A percentile compares a stretch with the other conserved stretches of the same genome.
These are phyloP conservation scores for Xylaria sp. DNA, from an alignment of 2,329 filamentous ascomycete species.

Conservation along the genomic window DNA sequence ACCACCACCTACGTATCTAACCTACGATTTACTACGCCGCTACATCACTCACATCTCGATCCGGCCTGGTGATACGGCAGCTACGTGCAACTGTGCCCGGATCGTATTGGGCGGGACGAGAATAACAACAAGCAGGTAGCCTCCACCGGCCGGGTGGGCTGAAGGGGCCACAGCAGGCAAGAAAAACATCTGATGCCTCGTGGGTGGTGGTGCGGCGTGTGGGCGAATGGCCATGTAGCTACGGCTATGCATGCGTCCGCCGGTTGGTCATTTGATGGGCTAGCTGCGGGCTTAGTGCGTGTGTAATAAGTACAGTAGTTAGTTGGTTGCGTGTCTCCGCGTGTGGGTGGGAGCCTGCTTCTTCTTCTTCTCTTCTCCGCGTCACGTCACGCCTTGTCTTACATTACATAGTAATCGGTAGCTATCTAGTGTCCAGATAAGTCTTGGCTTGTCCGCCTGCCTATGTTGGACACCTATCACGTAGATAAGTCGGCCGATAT, in stretches of 20 bases:
- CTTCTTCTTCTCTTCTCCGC: not conserved
- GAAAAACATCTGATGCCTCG: conserved; percentile 1
- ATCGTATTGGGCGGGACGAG: conserved; percentile 15
- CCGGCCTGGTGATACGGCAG: conserved; percentile 29
- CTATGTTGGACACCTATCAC: not conserved
- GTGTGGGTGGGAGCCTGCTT: conserved; percentile 17
- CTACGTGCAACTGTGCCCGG: conserved; percentile 1
- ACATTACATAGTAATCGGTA: too few relatives aligned
- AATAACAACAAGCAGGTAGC: not conserved
- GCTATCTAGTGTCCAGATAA: too few relatives aligned
- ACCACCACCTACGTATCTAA: conserved; percentile 5
- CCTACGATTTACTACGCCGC: not conserved
- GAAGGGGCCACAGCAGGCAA: too few relatives aligned
- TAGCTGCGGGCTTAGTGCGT: not conserved
- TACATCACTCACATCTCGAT: not conserved
- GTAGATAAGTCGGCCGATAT: not conserved
- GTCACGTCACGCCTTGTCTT: too few relatives aligned
- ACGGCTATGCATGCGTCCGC: conserved; percentile 6
- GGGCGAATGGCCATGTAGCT: conserved; percentile 6
- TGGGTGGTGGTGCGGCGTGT: conserved; percentile 12
- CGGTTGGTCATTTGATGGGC: conserved; percentile 30
- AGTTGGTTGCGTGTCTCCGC: not conserved
- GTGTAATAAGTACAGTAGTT: not conserved
- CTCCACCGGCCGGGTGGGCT: conserved; percentile 18
- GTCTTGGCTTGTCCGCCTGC: conserved; percentile 1